Conservation (phyloP, 1,284 basidiomycete species). For the Inonotus obliquus region DNA sequence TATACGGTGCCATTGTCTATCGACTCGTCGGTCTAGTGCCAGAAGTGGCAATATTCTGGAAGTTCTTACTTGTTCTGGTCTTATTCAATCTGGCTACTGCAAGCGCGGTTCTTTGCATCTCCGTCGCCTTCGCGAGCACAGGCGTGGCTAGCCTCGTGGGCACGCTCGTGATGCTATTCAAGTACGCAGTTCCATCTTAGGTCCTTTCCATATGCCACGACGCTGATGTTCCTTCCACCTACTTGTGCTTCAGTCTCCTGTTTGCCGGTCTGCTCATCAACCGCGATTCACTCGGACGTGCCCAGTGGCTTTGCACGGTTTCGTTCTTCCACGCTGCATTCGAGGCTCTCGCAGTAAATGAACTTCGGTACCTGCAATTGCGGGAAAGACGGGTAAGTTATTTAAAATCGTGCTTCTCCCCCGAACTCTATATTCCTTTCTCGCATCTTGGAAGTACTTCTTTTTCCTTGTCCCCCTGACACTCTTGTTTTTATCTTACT, state of each 20-base stretch:
- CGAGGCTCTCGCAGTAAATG: constrained; percentile 93
- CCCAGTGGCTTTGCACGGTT: constrained; percentile 84
- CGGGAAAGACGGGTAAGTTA: constrained; percentile 77
- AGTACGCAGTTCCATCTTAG: constrained; percentile 52
- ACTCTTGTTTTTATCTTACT: constrained; percentile 8
- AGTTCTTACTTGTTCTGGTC: constrained; percentile 92
- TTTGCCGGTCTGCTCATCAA: constrained; percentile 97
- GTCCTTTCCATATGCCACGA: background rate
- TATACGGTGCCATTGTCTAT: constrained; percentile 94
- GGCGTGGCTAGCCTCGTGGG: constrained; percentile 92
- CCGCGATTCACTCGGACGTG: constrained; percentile 72
- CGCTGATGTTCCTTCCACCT: background rate
- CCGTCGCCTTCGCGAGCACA: constrained; percentile 80
- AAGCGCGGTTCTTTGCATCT: constrained; percentile 85
- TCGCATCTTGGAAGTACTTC: background rate
- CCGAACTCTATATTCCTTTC: constrained; percentile 16
- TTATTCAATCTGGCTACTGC: constrained; percentile 95
- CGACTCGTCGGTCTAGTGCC: constrained; percentile 91
- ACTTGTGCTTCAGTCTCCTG: constrained; percentile 56
- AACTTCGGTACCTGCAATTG: constrained; percentile 88
- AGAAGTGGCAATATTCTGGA: constrained; percentile 89
- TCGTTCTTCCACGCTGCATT: constrained; percentile 99
- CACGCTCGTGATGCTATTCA: constrained; percentile 95
- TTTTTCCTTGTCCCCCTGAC: constrained; percentile 4
- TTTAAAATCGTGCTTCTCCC: constrained; percentile 9